Conservation (phyloP, 352 stramenopile genomes). For the Pythium brachiatum region DNA sequence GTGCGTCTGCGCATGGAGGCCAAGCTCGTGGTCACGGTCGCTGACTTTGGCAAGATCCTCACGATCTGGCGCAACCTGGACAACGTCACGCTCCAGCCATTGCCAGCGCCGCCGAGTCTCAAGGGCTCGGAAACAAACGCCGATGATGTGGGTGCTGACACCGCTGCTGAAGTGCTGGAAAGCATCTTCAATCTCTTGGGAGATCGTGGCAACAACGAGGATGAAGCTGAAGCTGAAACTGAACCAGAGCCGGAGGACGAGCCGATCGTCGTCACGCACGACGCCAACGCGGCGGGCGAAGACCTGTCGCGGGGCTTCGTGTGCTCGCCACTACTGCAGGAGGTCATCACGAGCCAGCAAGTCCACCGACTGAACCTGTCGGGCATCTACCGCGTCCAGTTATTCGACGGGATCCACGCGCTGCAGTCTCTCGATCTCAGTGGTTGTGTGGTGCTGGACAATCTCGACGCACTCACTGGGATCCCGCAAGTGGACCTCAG, state of each 20-base stretch:
- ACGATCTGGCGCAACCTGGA: conserved; percentile 53
- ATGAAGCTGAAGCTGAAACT: background rate
- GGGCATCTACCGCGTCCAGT: conserved; percentile 40
- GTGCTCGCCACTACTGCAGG: conserved; percentile 34
- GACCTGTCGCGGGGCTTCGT: conserved; percentile 19
- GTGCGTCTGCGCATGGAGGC: conserved; percentile 41
- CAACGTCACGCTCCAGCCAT: conserved; percentile 57
- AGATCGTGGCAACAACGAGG: background rate
- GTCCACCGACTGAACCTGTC: conserved; percentile 50
- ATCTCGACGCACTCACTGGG: conserved; percentile 35
- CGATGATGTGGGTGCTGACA: background rate
- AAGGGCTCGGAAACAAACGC: background rate
- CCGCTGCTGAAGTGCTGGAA: conserved; percentile 17
- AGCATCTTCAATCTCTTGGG: conserved; percentile 16
- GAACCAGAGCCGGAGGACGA: conserved; percentile 16
- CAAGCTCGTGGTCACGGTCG: conserved; percentile 34
- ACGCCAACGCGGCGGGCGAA: conserved; percentile 22
- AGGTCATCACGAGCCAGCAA: conserved; percentile 23
- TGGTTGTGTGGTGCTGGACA: conserved; percentile 50
- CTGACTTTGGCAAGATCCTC: conserved; percentile 35
- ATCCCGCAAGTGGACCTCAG: conserved; percentile 56
- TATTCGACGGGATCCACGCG: conserved; percentile 51
- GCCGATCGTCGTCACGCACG: conserved; percentile 16
- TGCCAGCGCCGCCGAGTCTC: conserved; percentile 15
- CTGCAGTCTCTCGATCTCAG: conserved; percentile 56